These are phyloP conservation scores for Alternaria incomplexa DNA, from an alignment of 2,329 filamentous ascomycete genomes.

Conservation along the genomic window DNA sequence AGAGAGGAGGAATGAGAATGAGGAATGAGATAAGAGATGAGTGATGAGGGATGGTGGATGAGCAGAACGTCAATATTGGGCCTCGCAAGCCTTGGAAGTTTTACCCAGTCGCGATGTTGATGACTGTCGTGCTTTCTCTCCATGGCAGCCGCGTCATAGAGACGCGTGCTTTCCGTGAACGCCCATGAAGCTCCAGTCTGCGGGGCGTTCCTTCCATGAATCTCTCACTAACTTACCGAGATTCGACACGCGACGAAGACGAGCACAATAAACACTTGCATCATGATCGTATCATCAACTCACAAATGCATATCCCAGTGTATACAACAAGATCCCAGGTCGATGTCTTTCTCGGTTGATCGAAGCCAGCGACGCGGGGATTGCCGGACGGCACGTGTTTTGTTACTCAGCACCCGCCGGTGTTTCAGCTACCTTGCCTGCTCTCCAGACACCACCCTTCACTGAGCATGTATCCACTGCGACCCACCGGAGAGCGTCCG, in stretches of 20 bases:
- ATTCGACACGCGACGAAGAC: not conserved
- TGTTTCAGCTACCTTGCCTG: not conserved
- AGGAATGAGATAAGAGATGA: not conserved
- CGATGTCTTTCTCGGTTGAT: not conserved
- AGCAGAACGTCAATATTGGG: not conserved
- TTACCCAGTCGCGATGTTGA: not conserved
- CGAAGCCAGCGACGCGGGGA: not conserved
- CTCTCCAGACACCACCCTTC: not conserved
- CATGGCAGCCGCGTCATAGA: not conserved
- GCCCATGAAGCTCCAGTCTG: not conserved
- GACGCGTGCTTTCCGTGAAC: not conserved
- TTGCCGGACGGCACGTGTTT: not conserved
- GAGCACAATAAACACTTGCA: not conserved
- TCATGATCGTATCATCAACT: not conserved
- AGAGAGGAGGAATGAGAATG: not conserved
- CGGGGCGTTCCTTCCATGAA: not conserved
- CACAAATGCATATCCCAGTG: not conserved
- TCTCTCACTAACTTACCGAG: not conserved
- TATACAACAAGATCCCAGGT: not conserved
- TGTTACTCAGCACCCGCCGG: slow-evolving; percentile 5
- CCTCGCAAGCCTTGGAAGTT: not conserved
- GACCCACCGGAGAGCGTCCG: slow-evolving; percentile 1
- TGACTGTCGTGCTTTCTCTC: not conserved
- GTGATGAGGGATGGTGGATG: not conserved
- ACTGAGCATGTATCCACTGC: slow-evolving; percentile 4